phyloP scores from a whole-genome alignment of 257 asterid genomes.

The Primulina huaijiensis region DNA sequence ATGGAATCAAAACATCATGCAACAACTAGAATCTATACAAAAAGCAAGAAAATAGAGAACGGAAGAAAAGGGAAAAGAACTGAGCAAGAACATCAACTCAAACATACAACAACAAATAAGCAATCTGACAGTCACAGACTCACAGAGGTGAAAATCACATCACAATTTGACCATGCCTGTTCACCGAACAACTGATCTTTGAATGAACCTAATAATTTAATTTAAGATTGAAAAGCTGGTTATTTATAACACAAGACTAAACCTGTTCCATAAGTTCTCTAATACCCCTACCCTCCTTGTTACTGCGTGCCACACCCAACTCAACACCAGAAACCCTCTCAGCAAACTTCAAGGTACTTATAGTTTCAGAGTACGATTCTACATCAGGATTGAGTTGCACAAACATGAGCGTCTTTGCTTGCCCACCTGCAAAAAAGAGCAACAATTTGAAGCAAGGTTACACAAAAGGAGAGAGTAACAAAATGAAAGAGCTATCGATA shows the following conservation, averaged over 20 bases:
- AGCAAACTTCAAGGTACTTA: constrained; percentile 92
- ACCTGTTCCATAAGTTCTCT: constrained; percentile 98
- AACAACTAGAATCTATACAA: too few relatives aligned
- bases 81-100: background rate
- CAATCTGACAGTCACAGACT: background rate
- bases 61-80: background rate
- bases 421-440: constrained; percentile 62
- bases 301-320: constrained; percentile 89
- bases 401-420: constrained; percentile 96
- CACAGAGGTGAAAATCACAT: background rate
- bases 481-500: constrained; percentile 5
- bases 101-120: background rate
- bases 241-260: constrained; percentile 4
- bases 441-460: background rate
- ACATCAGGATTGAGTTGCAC: constrained; percentile 94
- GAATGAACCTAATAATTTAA: too few relatives aligned
- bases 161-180: background rate
- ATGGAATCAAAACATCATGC: background rate
- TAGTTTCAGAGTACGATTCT: constrained; percentile 81
- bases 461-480: constrained; percentile 12
- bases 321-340: constrained; percentile 98
- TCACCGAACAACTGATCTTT: background rate
- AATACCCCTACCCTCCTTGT: constrained; percentile 83
- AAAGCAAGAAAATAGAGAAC: background rate
- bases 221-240: background rate